phyloP scores from a whole-genome alignment of 257 asterid species.

The Pogostemon cablin region DNA sequence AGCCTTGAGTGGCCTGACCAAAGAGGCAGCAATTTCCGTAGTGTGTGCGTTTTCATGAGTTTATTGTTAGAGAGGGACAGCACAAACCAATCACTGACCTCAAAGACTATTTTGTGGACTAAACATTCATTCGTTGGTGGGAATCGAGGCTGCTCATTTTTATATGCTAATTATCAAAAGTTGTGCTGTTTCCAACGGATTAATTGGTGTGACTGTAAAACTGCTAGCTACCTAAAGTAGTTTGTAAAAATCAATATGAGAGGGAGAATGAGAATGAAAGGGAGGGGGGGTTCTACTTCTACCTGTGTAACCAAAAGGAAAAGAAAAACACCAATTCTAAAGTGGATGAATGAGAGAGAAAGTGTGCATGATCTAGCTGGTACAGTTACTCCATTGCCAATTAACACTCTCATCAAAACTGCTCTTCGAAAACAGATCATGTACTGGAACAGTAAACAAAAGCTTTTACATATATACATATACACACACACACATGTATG shows the following conservation, averaged over 20 bases:
- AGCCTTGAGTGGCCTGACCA: background rate
- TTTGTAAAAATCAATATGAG: conserved; percentile 9
- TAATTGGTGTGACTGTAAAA: conserved; percentile 26
- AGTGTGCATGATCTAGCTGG: conserved; percentile 16
- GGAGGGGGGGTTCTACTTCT: background rate
- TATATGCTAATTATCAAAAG: conserved; percentile 26
- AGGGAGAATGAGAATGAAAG: background rate
- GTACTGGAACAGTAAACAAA: no score
- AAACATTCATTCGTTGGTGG: conserved; percentile 46
- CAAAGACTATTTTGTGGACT: conserved; percentile 30
- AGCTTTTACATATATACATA: no score
- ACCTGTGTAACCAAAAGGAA: conserved; percentile 42
- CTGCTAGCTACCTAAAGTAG: background rate
- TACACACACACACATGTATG: background rate
- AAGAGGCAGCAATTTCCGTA: conserved; percentile 50
- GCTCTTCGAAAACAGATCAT: no score
- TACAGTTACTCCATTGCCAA: conserved; percentile 32
- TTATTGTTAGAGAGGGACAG: conserved; percentile 36
- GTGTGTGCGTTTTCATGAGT: conserved; percentile 19
- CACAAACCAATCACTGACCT: conserved; percentile 27
- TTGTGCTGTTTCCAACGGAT: conserved; percentile 29
- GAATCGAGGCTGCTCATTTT: conserved; percentile 26
- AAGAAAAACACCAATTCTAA: conserved; percentile 16
- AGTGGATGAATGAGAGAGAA: background rate
- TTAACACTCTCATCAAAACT: background rate